A percentile compares a stretch with the other conserved stretches of the same genome.
Conservation (phyloP, 2,329 filamentous ascomycete species). For the Hymenoscyphus linearis region DNA sequence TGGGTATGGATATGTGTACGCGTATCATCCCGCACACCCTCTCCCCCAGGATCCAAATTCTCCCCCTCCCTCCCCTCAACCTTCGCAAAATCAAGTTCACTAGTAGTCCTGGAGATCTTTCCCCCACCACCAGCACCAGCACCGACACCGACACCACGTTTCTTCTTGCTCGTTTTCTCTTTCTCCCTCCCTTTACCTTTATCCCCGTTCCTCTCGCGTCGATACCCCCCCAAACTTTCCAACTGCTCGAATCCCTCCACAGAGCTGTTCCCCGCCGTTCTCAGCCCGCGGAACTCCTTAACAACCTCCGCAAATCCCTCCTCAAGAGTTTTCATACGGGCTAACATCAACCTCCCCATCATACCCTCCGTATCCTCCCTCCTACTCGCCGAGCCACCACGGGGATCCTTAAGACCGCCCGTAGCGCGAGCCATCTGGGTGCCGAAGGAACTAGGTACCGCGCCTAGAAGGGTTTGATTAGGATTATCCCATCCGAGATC, state of each 20-base stretch:
- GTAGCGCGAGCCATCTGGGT: constrained; percentile 74
- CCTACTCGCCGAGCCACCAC: constrained; percentile 38
- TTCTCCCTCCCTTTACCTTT: constrained; percentile 8
- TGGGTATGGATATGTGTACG: too few species aligned
- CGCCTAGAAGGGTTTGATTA: constrained; percentile 55
- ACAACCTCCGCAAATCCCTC: constrained; percentile 87
- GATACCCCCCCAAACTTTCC: neutral
- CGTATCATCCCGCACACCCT: constrained; percentile 4
- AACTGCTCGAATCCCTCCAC: constrained; percentile 15
- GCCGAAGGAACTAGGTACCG: constrained; percentile 69
- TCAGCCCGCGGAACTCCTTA: constrained; percentile 54
- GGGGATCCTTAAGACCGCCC: constrained; percentile 48
- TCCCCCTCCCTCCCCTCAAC: neutral
- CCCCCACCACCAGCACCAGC: too few species aligned
- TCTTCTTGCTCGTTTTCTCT: constrained; percentile 5
- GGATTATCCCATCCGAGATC: constrained; percentile 65
- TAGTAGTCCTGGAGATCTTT: constrained; percentile 13
- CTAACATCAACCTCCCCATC: constrained; percentile 74
- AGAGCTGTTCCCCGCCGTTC: constrained; percentile 28
- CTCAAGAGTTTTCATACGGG: constrained; percentile 88
- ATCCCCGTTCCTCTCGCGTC: constrained; percentile 14
- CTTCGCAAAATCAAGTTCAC: constrained; percentile 17
- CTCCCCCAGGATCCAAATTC: neutral
- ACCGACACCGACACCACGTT: too few species aligned
- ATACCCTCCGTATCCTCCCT: constrained; percentile 56